phyloP scores from a whole-genome alignment of 1,139 yeast genomes.

The Tardiomyces depauwii region DNA sequence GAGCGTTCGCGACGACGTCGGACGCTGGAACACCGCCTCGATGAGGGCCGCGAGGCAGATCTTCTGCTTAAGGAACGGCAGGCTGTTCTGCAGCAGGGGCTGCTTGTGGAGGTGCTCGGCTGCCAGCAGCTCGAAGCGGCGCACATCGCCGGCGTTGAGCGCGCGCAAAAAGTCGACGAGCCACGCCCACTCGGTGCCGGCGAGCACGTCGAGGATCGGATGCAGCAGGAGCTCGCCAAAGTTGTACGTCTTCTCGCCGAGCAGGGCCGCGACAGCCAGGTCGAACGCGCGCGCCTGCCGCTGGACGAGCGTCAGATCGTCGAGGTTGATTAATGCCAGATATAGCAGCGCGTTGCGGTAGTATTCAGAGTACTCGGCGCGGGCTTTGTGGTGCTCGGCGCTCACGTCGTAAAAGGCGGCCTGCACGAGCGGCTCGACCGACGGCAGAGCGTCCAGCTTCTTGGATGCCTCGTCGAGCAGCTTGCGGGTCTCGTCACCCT shows the following conservation, averaged over 20 bases:
- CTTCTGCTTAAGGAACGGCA: conserved; percentile 73
- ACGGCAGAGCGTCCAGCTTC: conserved; percentile 48
- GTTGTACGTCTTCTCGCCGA: conserved; percentile 88
- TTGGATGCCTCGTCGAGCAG: conserved; percentile 51
- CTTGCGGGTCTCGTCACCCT: conserved; percentile 54
- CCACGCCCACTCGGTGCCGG: conserved; percentile 53
- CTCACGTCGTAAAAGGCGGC: conserved; percentile 78
- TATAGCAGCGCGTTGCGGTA: conserved; percentile 58
- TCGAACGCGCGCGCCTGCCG: conserved; percentile 62
- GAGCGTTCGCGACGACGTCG: conserved; percentile 62
- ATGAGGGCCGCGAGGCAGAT: conserved; percentile 85
- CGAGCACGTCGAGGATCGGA: conserved; percentile 57
- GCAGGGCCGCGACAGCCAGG: conserved; percentile 72
- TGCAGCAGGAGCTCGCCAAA: conserved; percentile 92
- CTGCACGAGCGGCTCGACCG: conserved; percentile 58
- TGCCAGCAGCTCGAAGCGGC: conserved; percentile 43
- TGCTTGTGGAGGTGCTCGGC: conserved; percentile 33
- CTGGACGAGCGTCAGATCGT: conserved; percentile 41
- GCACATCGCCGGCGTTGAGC: conserved; percentile 70
- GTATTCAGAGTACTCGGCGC: conserved; percentile 68
- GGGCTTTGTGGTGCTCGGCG: conserved; percentile 64
- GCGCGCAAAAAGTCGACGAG: conserved; percentile 56
- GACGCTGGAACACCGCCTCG: conserved; percentile 74
- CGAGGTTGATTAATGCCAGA: conserved; percentile 48
- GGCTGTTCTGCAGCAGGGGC: conserved; percentile 49